Conservation (phyloP, 371 early-diverging fungal genomes). For the Zopfochytrium polystomum region DNA sequence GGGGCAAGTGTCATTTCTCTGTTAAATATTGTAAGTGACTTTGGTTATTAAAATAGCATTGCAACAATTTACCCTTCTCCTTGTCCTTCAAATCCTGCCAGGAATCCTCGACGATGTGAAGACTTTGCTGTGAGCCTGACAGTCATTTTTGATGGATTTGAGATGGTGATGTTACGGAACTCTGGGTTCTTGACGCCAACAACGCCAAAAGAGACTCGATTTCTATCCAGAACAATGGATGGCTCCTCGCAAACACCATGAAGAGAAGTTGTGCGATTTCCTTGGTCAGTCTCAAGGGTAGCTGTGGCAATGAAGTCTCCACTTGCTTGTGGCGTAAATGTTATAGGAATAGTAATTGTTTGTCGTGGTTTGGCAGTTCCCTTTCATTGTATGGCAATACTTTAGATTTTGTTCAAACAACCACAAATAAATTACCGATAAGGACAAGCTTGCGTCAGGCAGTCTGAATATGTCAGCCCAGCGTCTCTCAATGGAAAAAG, state of each 20-base stretch:
- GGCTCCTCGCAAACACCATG: constrained; percentile 40
- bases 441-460: neutral
- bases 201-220: constrained; percentile 42
- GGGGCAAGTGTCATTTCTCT: constrained; percentile 33
- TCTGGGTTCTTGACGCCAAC: constrained; percentile 50
- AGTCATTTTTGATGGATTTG: constrained; percentile 35
- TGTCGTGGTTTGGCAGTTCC: constrained; percentile 36
- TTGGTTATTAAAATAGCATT: neutral
- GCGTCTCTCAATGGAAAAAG: constrained; percentile 33
- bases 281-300: constrained; percentile 39
- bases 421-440: constrained; percentile 3
- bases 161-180: constrained; percentile 33
- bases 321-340: constrained; percentile 40
- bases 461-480: constrained; percentile 38
- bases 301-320: constrained; percentile 28
- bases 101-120: constrained; percentile 9
- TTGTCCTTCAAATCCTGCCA: constrained; percentile 2
- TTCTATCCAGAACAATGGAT: constrained; percentile 22
- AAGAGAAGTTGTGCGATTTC: constrained; percentile 30
- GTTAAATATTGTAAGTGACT: neutral
- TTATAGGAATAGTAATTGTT: constrained; percentile 23
- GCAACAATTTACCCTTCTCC: neutral
- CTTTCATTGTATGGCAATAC: constrained; percentile 7
- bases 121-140: constrained; percentile 30
- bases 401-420: neutral